Evolutionary conservation across 2,329 filamentous ascomycete genomes (phyloP).

Genomic region (Trichoderma sp.): DNA sequence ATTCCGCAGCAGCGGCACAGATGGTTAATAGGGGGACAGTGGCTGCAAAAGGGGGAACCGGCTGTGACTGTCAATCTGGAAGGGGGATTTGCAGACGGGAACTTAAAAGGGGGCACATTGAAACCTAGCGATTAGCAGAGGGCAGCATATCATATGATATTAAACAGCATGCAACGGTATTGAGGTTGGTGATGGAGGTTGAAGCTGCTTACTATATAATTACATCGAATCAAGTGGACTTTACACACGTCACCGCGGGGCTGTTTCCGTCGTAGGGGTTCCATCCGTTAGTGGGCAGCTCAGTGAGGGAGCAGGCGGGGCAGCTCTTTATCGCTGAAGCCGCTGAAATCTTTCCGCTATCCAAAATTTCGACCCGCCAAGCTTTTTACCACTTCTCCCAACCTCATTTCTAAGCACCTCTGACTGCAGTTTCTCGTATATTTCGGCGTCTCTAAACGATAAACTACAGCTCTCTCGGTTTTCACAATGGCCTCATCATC

Average conservation of each 20-base stretch:
- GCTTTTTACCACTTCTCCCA: background rate
- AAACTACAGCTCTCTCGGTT: background rate
- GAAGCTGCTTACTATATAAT: background rate
- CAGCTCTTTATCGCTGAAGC: slow-evolving; percentile 14
- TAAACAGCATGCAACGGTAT: background rate
- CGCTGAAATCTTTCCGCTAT: background rate
- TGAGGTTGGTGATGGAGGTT: background rate
- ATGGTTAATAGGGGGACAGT: slow-evolving; percentile 56
- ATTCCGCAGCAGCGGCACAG: slow-evolving; percentile 91
- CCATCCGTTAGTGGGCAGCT: background rate
- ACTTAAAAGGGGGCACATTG: background rate
- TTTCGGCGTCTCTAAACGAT: background rate
- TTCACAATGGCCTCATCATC: slow-evolving; percentile 38
- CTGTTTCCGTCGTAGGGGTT: background rate
- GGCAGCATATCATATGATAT: background rate
- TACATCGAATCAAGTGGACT: too few relatives aligned
- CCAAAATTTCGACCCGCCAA: slow-evolving; percentile 20
- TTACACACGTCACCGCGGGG: slow-evolving; percentile 19
- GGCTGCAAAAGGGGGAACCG: background rate
- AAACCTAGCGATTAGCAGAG: background rate
- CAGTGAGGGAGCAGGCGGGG: slow-evolving; percentile 8
- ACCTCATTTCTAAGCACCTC: background rate
- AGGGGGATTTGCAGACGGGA: background rate
- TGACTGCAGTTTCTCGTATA: background rate
- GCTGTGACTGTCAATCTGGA: background rate